Evolutionary conservation across 2,329 filamentous ascomycete species (phyloP).

Genomic region (Neonectria hederae): DNA sequence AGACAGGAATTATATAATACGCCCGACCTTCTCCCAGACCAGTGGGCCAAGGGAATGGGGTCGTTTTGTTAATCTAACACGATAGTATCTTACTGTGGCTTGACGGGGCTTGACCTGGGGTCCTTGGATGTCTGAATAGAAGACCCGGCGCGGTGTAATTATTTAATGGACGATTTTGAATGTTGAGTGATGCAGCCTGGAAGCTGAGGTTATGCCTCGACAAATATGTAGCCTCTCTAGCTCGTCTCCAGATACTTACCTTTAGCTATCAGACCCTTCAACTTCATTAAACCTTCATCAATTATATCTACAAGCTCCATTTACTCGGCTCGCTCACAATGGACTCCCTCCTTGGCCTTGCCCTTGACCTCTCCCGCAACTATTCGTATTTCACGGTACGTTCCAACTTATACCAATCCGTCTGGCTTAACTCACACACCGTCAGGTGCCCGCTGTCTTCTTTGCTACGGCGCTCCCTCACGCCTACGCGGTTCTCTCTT

Average conservation of each 20-base stretch:
- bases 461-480: constrained; percentile 49
- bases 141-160: neutral
- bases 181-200: neutral
- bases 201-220: neutral
- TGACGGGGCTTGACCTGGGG: constrained; percentile 5
- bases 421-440: neutral
- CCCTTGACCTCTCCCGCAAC: constrained; percentile 49
- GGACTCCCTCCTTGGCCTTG: constrained; percentile 45
- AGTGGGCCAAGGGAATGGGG: constrained; percentile 1
- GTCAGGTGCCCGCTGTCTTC: constrained; percentile 54
- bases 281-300: neutral
- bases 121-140: constrained; percentile 10
- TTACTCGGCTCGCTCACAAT: constrained; percentile 34
- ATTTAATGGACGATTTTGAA: constrained; percentile 29
- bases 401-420: neutral
- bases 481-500: constrained; percentile 42
- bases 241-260: neutral
- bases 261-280: neutral
- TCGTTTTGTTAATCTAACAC: constrained; percentile 33
- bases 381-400: constrained; percentile 47
- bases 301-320: neutral
- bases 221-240: neutral
- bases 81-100: neutral
- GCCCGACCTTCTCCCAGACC: neutral
- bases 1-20: constrained; percentile 19